Evolutionary conservation across 169 alveolate species (phyloP).

Genomic region (Plasmodium gallinaceum): DNA sequence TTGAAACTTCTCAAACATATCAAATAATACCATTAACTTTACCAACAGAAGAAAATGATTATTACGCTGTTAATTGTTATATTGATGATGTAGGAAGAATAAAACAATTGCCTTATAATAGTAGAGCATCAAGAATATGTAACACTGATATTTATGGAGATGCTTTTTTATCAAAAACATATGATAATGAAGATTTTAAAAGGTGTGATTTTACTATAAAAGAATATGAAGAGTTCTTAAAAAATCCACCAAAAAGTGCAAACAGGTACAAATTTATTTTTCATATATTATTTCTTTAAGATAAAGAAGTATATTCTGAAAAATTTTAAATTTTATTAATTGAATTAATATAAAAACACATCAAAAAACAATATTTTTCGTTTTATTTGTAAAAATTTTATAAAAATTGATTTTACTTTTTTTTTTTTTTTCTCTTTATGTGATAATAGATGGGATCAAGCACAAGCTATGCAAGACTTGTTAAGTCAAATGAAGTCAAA

Average conservation of each 20-base stretch:
- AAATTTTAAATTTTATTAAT: conserved; percentile 2
- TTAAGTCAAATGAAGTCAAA: conserved; percentile 71
- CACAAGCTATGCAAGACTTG: conserved; percentile 75
- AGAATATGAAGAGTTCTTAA: conserved; percentile 86
- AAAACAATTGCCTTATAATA: conserved; percentile 89
- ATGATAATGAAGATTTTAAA: conserved; percentile 90
- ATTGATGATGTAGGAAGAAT: conserved; percentile 92
- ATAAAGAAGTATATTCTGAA: conserved; percentile 8
- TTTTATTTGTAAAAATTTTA: background rate
- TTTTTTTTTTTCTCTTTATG: background rate
- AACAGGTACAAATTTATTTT: conserved; percentile 82
- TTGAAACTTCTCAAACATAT: conserved; percentile 74
- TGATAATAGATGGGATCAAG: conserved; percentile 57
- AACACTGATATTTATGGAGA: conserved; percentile 92
- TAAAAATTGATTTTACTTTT: background rate
- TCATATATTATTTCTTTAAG: background rate
- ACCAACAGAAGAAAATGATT: conserved; percentile 88
- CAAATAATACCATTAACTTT: conserved; percentile 92
- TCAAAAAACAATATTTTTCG: background rate
- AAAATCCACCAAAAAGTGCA: conserved; percentile 90
- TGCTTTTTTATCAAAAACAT: conserved; percentile 90
- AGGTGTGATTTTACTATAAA: conserved; percentile 85
- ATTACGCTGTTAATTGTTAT: conserved; percentile 88
- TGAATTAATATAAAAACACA: background rate
- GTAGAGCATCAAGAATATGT: conserved; percentile 92